Percentiles rank a stretch among this genome's conserved stretches.
Evolutionary conservation across 2,329 filamentous ascomycete species (phyloP).

Genomic region (Penicillium olsonii): DNA sequence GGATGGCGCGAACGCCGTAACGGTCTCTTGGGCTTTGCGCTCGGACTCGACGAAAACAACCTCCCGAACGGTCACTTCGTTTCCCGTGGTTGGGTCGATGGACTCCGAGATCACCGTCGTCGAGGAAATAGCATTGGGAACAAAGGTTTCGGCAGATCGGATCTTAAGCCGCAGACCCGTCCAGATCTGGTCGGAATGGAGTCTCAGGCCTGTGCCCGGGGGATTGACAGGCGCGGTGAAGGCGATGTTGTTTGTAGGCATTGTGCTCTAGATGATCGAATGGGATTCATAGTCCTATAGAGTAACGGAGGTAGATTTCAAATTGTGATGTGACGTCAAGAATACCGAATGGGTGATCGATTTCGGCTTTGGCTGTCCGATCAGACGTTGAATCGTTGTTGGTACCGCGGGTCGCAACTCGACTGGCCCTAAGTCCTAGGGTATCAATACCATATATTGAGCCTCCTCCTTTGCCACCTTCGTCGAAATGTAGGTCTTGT

Average conservation of each 20-base stretch:
- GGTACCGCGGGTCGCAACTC: too few species aligned
- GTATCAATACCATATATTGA: too few species aligned
- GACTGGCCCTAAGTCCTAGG: too few species aligned
- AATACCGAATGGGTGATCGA: not conserved
- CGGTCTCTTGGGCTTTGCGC: slow-evolving; percentile 26
- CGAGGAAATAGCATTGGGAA: slow-evolving; percentile 29
- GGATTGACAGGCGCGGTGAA: slow-evolving; percentile 43
- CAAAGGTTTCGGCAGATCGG: slow-evolving; percentile 33
- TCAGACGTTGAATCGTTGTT: too few species aligned
- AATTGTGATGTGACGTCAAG: not conserved
- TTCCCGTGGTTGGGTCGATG: slow-evolving; percentile 21
- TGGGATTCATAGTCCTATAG: not conserved
- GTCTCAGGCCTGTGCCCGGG: slow-evolving; percentile 24
- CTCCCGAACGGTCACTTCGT: slow-evolving; percentile 29
- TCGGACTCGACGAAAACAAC: slow-evolving; percentile 31
- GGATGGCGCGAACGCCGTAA: slow-evolving; percentile 25
- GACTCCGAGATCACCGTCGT: slow-evolving; percentile 30
- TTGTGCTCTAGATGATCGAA: not conserved
- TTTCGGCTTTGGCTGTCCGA: not conserved
- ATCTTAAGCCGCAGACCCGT: slow-evolving; percentile 35
- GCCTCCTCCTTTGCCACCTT: too few species aligned
- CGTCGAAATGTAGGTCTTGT: too few species aligned
- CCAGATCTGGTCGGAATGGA: slow-evolving; percentile 40
- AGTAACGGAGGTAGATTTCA: not conserved
- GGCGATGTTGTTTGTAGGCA: slow-evolving; percentile 36